These are phyloP conservation scores for Fusarium compactum DNA, from an alignment of 2,329 filamentous ascomycete genomes.

Conservation along the genomic window DNA sequence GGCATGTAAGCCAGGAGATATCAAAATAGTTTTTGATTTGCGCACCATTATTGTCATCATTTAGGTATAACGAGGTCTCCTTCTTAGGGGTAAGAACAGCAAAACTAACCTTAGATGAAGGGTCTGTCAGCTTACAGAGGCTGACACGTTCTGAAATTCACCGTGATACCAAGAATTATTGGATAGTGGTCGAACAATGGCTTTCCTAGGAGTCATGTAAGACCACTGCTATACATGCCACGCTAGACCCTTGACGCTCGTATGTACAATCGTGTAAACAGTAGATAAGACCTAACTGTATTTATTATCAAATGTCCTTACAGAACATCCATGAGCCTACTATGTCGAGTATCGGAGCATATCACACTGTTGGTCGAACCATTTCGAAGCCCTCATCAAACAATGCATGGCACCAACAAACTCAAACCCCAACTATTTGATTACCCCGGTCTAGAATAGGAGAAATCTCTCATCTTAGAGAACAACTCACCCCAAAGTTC, in stretches of 20 bases:
- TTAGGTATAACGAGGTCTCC: background rate
- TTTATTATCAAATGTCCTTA: background rate
- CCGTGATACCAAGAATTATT: background rate
- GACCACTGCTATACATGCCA: background rate
- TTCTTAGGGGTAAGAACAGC: background rate
- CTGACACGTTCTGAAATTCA: background rate
- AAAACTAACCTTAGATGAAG: background rate
- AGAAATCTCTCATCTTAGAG: constrained; percentile 8
- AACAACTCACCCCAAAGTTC: constrained; percentile 12
- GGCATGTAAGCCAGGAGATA: background rate
- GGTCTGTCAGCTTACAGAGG: background rate
- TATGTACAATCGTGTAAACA: background rate
- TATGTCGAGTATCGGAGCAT: constrained; percentile 43
- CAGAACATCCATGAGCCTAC: constrained; percentile 11
- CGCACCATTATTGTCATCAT: background rate
- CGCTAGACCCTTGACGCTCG: background rate
- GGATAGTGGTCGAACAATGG: background rate
- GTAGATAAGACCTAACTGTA: background rate
- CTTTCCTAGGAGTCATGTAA: background rate
- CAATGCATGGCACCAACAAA: constrained; percentile 39
- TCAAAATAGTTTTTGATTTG: background rate
- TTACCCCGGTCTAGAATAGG: constrained; percentile 14
- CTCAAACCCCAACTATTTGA: constrained; percentile 20
- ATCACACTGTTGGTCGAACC: constrained; percentile 38
- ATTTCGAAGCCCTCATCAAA: constrained; percentile 33